Evolutionary conservation across 495 filamentous ascomycete species (phyloP).

Genomic region (Hypoxylon lienhwacheense): DNA sequence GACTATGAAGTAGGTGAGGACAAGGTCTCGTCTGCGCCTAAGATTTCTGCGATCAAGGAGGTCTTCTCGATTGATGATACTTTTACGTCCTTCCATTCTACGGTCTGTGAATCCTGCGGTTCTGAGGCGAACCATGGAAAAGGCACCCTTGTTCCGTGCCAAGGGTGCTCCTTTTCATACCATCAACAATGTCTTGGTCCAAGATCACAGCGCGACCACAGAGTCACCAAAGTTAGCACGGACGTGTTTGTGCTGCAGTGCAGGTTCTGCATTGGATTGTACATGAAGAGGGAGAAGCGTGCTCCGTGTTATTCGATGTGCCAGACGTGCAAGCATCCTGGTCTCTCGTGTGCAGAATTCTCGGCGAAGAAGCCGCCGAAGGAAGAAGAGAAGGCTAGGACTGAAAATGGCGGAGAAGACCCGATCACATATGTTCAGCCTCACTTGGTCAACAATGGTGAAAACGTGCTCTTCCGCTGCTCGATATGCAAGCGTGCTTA

Average conservation of each 20-base stretch:
- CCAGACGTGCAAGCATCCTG: slow-evolving; percentile 62
- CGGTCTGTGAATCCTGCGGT: slow-evolving; percentile 71
- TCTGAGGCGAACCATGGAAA: slow-evolving; percentile 50
- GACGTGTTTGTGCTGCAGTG: slow-evolving; percentile 89
- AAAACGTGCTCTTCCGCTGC: slow-evolving; percentile 84
- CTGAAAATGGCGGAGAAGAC: slow-evolving; percentile 75
- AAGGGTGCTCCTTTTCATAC: slow-evolving; percentile 83
- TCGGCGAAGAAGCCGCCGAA: slow-evolving; percentile 64
- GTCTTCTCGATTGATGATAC: no score
- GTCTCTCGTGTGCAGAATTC: slow-evolving; percentile 69
- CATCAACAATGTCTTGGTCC: slow-evolving; percentile 80
- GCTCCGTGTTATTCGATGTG: slow-evolving; percentile 73
- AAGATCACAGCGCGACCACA: slow-evolving; percentile 74
- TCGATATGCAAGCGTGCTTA: slow-evolving; percentile 71
- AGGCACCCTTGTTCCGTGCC: slow-evolving; percentile 76
- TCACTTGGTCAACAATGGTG: slow-evolving; percentile 68
- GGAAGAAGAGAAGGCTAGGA: slow-evolving; percentile 79
- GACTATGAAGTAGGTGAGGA: slow-evolving; percentile 62
- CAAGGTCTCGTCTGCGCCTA: slow-evolving; percentile 48
- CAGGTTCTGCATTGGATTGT: slow-evolving; percentile 71
- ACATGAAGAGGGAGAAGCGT: slow-evolving; percentile 65
- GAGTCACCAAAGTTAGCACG: slow-evolving; percentile 85
- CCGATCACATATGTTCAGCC: slow-evolving; percentile 66
- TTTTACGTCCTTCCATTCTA: no score
- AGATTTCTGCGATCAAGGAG: slow-evolving; percentile 67